A percentile compares a stretch with the other conserved stretches of the same genome.
Evolutionary conservation across 1,139 yeast species (phyloP).

Genomic region (Eremothecium coryli): DNA sequence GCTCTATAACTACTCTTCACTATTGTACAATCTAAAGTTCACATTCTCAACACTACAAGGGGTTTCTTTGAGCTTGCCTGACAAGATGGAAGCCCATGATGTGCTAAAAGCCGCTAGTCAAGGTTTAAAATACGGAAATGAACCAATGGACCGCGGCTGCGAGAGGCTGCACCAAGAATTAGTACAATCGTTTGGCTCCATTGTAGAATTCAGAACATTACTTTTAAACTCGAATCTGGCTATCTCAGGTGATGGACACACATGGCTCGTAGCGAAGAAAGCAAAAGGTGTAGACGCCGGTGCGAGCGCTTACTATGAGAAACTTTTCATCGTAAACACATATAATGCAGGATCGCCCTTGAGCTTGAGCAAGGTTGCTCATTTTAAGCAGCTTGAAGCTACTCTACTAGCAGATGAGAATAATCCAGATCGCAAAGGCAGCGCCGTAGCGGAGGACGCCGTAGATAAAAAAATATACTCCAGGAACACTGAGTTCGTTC

Average conservation of each 20-base stretch:
- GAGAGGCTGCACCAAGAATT: constrained; percentile 37
- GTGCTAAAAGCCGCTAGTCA: constrained; percentile 40
- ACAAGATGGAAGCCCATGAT: constrained; percentile 21
- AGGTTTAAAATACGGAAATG: constrained; percentile 29
- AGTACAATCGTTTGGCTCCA: constrained; percentile 53
- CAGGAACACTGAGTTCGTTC: constrained; percentile 38
- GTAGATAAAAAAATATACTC: constrained; percentile 17
- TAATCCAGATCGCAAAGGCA: constrained; percentile 23
- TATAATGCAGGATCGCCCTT: constrained; percentile 65
- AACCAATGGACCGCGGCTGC: constrained; percentile 31
- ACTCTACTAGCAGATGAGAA: constrained; percentile 9
- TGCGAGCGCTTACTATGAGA: constrained; percentile 32
- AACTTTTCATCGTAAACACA: constrained; percentile 60
- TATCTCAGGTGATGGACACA: constrained; percentile 65
- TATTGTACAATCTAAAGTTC: constrained; percentile 51
- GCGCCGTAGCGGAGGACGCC: constrained; percentile 16
- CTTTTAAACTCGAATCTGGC: constrained; percentile 52
- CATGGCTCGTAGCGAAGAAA: constrained; percentile 64
- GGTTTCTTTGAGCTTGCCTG: constrained; percentile 10
- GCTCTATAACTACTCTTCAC: constrained; percentile 49
- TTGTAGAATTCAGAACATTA: constrained; percentile 56
- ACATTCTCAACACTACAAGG: constrained; percentile 46
- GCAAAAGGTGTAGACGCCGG: constrained; percentile 23
- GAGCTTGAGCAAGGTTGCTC: constrained; percentile 28
- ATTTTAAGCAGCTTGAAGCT: constrained; percentile 30